Evolutionary conservation across 1,284 basidiomycete species (phyloP).

Genomic region (Ganoderma multipileum): DNA sequence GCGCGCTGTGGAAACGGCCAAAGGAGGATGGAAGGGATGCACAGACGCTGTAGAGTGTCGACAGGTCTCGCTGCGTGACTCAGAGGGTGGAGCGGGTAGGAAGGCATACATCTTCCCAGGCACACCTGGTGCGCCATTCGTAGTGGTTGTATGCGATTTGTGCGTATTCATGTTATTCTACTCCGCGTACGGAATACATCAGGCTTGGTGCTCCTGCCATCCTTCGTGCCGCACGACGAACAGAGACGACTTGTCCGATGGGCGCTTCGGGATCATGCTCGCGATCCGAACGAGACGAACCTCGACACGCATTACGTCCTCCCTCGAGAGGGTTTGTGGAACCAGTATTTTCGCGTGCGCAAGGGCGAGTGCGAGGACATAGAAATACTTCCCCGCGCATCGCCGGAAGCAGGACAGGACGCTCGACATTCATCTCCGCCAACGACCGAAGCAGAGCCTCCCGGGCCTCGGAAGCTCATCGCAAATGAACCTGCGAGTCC

Average conservation of each 20-base stretch:
- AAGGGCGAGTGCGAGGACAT: constrained; percentile 40
- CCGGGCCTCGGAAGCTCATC: constrained; percentile 71
- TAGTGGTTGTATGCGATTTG: constrained; percentile 17
- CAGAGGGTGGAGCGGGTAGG: constrained; percentile 21
- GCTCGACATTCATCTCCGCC: constrained; percentile 2
- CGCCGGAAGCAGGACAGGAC: constrained; percentile 24
- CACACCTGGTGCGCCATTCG: constrained; percentile 57
- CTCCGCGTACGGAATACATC: constrained; percentile 13
- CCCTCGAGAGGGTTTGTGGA: constrained; percentile 78
- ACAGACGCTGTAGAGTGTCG: constrained; percentile 44
- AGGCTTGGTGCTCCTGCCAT: constrained; percentile 87
- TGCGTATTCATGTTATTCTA: constrained; percentile 37
- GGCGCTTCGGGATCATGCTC: constrained; percentile 78
- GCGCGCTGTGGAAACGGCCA: constrained; percentile 48
- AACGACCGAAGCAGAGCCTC: constrained; percentile 29
- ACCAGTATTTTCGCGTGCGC: constrained; percentile 53
- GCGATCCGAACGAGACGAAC: constrained; percentile 84
- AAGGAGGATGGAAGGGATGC: constrained; percentile 57
- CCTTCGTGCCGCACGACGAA: constrained; percentile 62
- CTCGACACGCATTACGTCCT: constrained; percentile 85
- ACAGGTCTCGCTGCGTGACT: constrained; percentile 36
- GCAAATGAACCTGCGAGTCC: constrained; percentile 68
- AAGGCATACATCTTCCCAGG: constrained; percentile 58
- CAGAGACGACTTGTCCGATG: constrained; percentile 75
- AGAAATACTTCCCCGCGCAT: constrained; percentile 48